phyloP scores from a whole-genome alignment of 495 filamentous ascomycete genomes.

The Bathelium albidoporum region DNA sequence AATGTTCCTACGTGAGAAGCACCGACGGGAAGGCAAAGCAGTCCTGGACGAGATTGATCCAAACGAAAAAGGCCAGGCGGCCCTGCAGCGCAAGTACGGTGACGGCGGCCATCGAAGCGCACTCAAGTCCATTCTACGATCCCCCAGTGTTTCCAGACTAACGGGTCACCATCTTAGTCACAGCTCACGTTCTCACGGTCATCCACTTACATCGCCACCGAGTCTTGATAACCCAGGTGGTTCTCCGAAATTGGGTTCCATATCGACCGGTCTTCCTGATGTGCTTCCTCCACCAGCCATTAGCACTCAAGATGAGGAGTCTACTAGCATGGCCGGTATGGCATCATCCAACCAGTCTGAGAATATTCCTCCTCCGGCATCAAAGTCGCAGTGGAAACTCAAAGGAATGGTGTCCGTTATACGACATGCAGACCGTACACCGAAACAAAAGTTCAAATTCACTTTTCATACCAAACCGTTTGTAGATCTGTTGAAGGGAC shows the following conservation, averaged over 20 bases:
- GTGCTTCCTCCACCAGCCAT: constrained; percentile 3
- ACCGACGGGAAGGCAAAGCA: constrained; percentile 40
- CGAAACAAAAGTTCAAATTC: constrained; percentile 98
- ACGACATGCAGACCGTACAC: constrained; percentile 89
- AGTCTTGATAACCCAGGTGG: constrained; percentile 35
- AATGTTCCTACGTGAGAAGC: constrained; percentile 72
- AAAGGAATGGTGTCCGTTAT: constrained; percentile 98
- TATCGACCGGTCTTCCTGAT: not conserved
- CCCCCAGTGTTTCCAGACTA: constrained; percentile 55
- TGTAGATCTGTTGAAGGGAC: constrained; percentile 83
- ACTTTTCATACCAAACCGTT: constrained; percentile 97
- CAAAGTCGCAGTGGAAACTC: constrained; percentile 92
- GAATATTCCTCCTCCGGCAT: constrained; percentile 63
- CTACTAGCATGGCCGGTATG: not conserved
- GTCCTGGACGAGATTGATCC: constrained; percentile 28
- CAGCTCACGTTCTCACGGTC: constrained; percentile 25
- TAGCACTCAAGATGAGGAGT: not conserved
- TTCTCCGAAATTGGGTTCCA: constrained; percentile 4
- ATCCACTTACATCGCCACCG: constrained; percentile 43
- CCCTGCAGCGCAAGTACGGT: constrained; percentile 12
- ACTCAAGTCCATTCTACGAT: constrained; percentile 44
- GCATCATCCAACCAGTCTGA: constrained; percentile 16
- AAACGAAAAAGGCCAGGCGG: constrained; percentile 17
- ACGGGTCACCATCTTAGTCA: constrained; percentile 36
- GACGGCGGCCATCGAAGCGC: constrained; percentile 29